Base-by-base conservation (phyloP, 108 stramenopile genomes). In the Nitzschia sp. region DNA sequence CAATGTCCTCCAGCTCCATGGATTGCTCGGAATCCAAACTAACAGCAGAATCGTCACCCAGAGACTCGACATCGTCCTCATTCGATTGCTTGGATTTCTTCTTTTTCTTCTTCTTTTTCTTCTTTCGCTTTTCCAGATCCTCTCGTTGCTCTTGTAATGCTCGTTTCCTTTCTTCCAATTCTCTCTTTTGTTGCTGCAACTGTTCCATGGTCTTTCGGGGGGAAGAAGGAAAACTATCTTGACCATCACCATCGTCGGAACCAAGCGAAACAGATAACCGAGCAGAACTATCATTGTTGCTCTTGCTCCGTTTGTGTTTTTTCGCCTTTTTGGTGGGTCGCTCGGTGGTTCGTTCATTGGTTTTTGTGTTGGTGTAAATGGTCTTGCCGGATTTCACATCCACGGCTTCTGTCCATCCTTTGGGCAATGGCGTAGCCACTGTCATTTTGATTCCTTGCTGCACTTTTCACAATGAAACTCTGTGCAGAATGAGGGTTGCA, bases 161-260 rank as follows among this genome's bases (percentile, higher is more conserved):
- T 3, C 12, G 21, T 25, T 12, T 54, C 53, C 11, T 54, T 54
- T 54, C 53, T 54, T 20, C 53, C 57, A 44, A 44, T 10, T 62
- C 19, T 46, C 22, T 0, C 10, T 39, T 41, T 43, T 43, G 21
- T 38, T 62, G 17, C 22, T 62, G 38, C 10, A 62, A 20, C 25
- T 58, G 57, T 6, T 37, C 29, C 29, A 34, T 34, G 1, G 29
- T 34, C 5, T 34, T 34, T 34, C 29, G 29, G 29, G 29, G 29
- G 5, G 29, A 34, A 34, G 29, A 34, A 34, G 29, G 29, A 34
- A 34, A 34, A 34, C 29, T 34, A 5, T 34, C 29, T 2, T 58
- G n/a, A 34, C 38, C 15, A 58, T 58, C 9, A 12, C 38, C 38
- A 6, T 48, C 17, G 1, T 48, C 17, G 6, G 46, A 15, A 2